A percentile compares a stretch with the other conserved stretches of the same genome.
These are phyloP conservation scores for Penicillium aurantiogriseum DNA, from an alignment of 2,329 filamentous ascomycete species.

Conservation along the genomic window DNA sequence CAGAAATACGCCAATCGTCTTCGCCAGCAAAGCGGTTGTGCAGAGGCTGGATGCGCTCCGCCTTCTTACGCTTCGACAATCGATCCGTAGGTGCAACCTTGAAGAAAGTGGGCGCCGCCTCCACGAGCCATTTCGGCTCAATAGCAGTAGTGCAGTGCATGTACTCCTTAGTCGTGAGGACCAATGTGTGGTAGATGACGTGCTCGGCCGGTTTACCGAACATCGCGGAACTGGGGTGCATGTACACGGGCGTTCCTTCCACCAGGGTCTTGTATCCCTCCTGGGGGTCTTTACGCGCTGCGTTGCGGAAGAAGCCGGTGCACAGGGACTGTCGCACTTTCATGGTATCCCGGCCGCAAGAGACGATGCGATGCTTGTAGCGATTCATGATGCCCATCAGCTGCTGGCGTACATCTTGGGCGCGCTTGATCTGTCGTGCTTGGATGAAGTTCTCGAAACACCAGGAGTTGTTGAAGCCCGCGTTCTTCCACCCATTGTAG, in stretches of 20 bases:
- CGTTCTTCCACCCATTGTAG: constrained; percentile 93
- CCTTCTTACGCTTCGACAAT: constrained; percentile 86
- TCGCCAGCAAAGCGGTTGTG: constrained; percentile 90
- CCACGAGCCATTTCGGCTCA: constrained; percentile 90
- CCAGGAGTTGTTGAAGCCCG: constrained; percentile 80
- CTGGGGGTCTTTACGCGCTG: constrained; percentile 88
- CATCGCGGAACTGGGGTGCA: constrained; percentile 86
- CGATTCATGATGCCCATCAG: constrained; percentile 91
- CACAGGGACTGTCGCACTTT: constrained; percentile 87
- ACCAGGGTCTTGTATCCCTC: constrained; percentile 98
- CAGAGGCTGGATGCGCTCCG: constrained; percentile 90
- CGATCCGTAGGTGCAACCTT: constrained; percentile 87
- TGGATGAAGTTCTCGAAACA: constrained; percentile 98
- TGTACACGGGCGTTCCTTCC: constrained; percentile 89
- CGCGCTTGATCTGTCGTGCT: constrained; percentile 80
- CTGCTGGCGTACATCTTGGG: constrained; percentile 89
- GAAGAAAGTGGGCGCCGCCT: constrained; percentile 98
- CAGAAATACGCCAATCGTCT: constrained; percentile 91
- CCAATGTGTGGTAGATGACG: constrained; percentile 77
- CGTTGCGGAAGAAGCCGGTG: constrained; percentile 92
- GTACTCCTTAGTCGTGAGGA: constrained; percentile 75
- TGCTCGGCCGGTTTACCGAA: constrained; percentile 97
- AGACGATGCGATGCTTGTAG: constrained; percentile 77
- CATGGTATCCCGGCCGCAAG: constrained; percentile 82
- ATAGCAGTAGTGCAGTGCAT: constrained; percentile 94